A percentile compares a stretch with the other conserved stretches of the same genome.
phyloP scores from a whole-genome alignment of 140 eudicot genomes.

The Senecio squalidus region DNA sequence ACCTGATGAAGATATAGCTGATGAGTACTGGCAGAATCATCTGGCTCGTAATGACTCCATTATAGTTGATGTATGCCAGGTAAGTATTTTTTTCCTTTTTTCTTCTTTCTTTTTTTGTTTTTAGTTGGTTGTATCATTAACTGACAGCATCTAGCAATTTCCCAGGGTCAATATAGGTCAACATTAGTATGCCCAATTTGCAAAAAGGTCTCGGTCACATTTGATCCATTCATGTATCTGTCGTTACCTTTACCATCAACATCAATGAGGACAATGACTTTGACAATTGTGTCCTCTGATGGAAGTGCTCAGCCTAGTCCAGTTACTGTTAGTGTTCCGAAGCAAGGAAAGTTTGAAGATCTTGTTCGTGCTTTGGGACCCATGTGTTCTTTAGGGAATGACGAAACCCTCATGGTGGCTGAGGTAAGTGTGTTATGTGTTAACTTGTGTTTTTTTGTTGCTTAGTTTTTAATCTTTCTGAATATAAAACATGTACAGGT shows the following conservation, averaged over 20 bases:
- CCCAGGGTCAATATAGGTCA: conserved; percentile 87
- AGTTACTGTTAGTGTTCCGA: conserved; percentile 69
- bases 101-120: not conserved
- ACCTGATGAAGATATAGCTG: conserved; percentile 76
- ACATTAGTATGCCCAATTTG: conserved; percentile 82
- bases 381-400: conserved; percentile 42
- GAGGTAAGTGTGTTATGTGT: conserved; percentile 46
- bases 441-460: conserved; percentile 3
- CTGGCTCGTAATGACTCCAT: conserved; percentile 84
- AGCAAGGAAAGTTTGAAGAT: conserved; percentile 66
- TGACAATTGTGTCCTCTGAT: conserved; percentile 59
- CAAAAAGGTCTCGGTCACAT: conserved; percentile 67
- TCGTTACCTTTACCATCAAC: conserved; percentile 90
- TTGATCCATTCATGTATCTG: conserved; percentile 94
- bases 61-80: conserved; percentile 85
- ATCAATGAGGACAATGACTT: conserved; percentile 74
- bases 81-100: conserved; percentile 22
- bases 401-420: conserved; percentile 68
- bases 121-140: not conserved
- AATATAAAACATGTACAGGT: conserved; percentile 43
- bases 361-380: conserved; percentile 53
- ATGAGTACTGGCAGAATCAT: conserved; percentile 88
- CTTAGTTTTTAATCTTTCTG: conserved; percentile 13
- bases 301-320: conserved; percentile 55
- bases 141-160: not conserved